Base-by-base conservation (phyloP, 371 early-diverging fungal genomes). In the Zancudomyces culisetae region DNA sequence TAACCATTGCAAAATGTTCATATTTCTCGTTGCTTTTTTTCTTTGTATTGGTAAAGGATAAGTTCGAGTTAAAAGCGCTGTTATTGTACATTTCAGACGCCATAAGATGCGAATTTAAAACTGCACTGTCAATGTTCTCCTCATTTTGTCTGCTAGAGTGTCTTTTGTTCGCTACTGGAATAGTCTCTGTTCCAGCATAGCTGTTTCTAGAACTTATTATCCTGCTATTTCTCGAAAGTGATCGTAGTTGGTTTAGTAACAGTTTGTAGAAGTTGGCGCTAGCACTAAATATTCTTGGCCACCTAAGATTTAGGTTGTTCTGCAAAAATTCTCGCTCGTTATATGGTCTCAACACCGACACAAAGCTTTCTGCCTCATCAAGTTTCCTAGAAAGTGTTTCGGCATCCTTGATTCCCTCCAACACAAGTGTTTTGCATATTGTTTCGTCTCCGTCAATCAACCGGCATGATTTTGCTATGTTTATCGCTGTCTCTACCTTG, bases 401-500 rank as follows among this genome's bases (percentile, higher is more conserved):
- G 3, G 19, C 30, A 21, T 49, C 50, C 18, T 49, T 20, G 2
- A 49, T 4, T 18, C 50, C 50, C 28, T 49, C 50, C 8, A 49
- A 10, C 15, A 49, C 50, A 13, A 49, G 26, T 3, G 50, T 49
- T 18, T 35, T 18, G 23, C 50, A 49, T 12, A n/a, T 18, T 2
- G 18, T 49, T 8, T 49, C 50, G 28, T 49, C 47, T 23, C 47
- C 53, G 55, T 63, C 68, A 35, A 66, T 71, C 24, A 95, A 69
- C 26, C 83, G 76, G 60, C 90, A 91, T 0, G 86, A 79, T 54
- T 81, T 83, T 1, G 90, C 97, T 68, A 94, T 94, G 57, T 88
- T 87, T 58, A 94, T 85, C 26, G 99, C 98, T 15, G 98, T 98
- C 62, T 98, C 98, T 42, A 85, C 85, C 66, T 94, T 87, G 68